These are phyloP conservation scores for Bipolaris victoriae DNA, from an alignment of 2,329 filamentous ascomycete genomes.

Conservation along the genomic window DNA sequence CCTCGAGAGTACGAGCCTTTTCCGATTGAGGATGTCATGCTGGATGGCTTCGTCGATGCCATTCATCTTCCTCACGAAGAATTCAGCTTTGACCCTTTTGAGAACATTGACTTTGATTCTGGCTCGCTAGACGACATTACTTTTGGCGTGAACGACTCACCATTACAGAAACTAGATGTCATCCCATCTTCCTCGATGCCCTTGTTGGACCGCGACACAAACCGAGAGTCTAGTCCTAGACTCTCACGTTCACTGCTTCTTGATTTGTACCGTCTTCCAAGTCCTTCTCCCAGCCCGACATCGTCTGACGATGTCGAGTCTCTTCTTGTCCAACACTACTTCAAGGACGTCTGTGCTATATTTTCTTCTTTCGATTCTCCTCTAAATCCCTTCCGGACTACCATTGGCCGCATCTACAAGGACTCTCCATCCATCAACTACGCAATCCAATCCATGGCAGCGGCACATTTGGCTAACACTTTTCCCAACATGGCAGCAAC, in stretches of 20 bases:
- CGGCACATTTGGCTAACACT: constrained; percentile 64
- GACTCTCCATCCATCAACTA: constrained; percentile 65
- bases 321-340: constrained; percentile 67
- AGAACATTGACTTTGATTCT: constrained; percentile 37
- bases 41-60: constrained; percentile 34
- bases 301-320: constrained; percentile 58
- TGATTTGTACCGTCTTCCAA: constrained; percentile 46
- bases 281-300: constrained; percentile 40
- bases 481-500: constrained; percentile 60
- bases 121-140: constrained; percentile 27
- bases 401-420: constrained; percentile 63
- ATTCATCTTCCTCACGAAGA: constrained; percentile 33
- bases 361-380: constrained; percentile 70
- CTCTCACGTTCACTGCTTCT: constrained; percentile 49
- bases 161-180: constrained; percentile 23
- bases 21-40: constrained; percentile 31
- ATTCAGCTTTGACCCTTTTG: constrained; percentile 35
- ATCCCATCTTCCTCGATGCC: constrained; percentile 19
- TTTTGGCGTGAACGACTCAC: constrained; percentile 28
- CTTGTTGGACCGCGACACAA: constrained; percentile 23
- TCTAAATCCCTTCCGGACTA: constrained; percentile 66
- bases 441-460: constrained; percentile 69
- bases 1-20: constrained; percentile 34
- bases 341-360: constrained; percentile 65
- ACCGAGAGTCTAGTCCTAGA: constrained; percentile 36